A percentile compares a stretch with the other conserved stretches of the same genome.
These are phyloP conservation scores for Phlebopus sp. DNA, from an alignment of 1,284 basidiomycete species.

Conservation along the genomic window DNA sequence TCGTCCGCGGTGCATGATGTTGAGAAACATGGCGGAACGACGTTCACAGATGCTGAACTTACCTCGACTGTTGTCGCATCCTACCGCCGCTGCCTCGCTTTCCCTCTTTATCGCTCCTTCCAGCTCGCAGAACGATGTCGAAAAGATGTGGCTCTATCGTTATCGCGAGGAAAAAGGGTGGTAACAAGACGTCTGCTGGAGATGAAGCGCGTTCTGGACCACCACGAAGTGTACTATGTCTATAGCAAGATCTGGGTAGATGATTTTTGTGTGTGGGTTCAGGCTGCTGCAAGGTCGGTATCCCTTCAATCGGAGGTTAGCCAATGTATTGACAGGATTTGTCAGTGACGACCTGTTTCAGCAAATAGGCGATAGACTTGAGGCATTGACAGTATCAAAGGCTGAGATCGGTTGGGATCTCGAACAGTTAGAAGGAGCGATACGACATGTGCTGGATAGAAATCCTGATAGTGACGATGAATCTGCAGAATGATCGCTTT, in stretches of 20 bases:
- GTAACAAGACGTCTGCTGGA: conserved; percentile 64
- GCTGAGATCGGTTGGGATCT: conserved; percentile 63
- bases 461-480: conserved; percentile 62
- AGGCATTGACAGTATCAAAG: conserved; percentile 47
- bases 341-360: conserved; percentile 55
- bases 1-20: conserved; percentile 9
- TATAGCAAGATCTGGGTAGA: conserved; percentile 82
- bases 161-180: conserved; percentile 57
- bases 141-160: conserved; percentile 56
- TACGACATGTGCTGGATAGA: conserved; percentile 36
- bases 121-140: conserved; percentile 64
- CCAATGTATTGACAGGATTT: conserved; percentile 6
- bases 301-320: background rate
- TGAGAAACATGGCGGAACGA: conserved; percentile 11
- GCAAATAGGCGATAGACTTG: conserved; percentile 44
- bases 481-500: conserved; percentile 25
- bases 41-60: conserved; percentile 49
- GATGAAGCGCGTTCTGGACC: conserved; percentile 68
- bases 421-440: conserved; percentile 59
- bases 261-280: conserved; percentile 75
- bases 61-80: conserved; percentile 51
- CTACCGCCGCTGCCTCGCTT: conserved; percentile 69
- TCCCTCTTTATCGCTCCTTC: conserved; percentile 76
- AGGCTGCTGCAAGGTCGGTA: conserved; percentile 56
- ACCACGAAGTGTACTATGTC: conserved; percentile 78